Evolutionary conservation across 768 basidiomycete species (phyloP).

Genomic region (Lentinula boryana): DNA sequence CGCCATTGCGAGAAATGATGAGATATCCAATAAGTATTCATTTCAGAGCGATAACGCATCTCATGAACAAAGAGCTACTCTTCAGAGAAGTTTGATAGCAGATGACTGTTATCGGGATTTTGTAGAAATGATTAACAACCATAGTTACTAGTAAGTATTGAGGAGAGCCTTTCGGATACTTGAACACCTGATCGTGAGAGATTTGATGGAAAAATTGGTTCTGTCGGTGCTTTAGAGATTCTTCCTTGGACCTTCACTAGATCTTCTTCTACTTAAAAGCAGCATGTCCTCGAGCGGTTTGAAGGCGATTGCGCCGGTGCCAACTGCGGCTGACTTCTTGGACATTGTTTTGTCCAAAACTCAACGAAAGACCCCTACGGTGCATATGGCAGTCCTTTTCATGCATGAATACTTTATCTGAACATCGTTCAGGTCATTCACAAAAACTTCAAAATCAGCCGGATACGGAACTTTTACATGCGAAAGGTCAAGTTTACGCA

Average conservation of each 20-base stretch:
- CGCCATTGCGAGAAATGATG: too few relatives aligned
- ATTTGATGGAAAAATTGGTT: background rate
- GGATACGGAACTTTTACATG: constrained; percentile 98
- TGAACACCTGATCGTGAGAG: background rate
- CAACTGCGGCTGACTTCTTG: constrained; percentile 90
- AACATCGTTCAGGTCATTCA: constrained; percentile 72
- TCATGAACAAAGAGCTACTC: too few relatives aligned
- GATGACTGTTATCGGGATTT: too few relatives aligned
- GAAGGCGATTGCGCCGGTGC: constrained; percentile 98
- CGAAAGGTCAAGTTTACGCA: constrained; percentile 99
- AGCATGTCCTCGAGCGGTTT: constrained; percentile 80
- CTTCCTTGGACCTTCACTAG: background rate
- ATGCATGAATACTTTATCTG: background rate
- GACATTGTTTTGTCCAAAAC: constrained; percentile 93
- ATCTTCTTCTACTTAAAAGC: background rate
- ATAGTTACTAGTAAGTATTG: too few relatives aligned
- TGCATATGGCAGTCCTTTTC: constrained; percentile 23
- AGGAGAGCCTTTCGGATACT: too few relatives aligned
- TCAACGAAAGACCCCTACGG: constrained; percentile 96
- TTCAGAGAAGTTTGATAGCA: too few relatives aligned
- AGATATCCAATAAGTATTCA: too few relatives aligned
- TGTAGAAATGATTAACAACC: too few relatives aligned
- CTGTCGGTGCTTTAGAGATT: background rate
- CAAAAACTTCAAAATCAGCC: constrained; percentile 99
- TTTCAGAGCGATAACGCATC: too few relatives aligned